Percentiles rank a stretch among this genome's conserved stretches.
Conservation (phyloP, 1,284 basidiomycete species). For the Trametes versicolor region DNA sequence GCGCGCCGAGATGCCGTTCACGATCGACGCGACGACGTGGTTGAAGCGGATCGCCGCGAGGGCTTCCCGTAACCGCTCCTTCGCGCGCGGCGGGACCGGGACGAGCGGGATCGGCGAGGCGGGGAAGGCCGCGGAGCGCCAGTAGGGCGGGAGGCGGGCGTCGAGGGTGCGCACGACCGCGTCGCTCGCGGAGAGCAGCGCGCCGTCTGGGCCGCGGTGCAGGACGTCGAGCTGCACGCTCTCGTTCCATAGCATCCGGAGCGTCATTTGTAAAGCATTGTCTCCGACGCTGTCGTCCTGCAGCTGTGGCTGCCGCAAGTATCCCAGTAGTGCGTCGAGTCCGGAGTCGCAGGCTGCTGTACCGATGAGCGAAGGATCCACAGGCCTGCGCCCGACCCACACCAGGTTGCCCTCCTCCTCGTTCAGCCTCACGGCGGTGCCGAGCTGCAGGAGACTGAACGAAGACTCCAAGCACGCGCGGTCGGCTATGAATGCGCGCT, state of each 20-base stretch:
- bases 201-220: constrained; percentile 12
- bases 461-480: constrained; percentile 18
- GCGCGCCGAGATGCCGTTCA: constrained; percentile 68
- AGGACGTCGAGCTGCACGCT: constrained; percentile 1
- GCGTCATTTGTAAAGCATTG: background rate
- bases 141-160: constrained; percentile 61
- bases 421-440: constrained; percentile 9
- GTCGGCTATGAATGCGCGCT: constrained; percentile 28
- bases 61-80: constrained; percentile 58
- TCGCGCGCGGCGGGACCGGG: constrained; percentile 61
- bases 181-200: constrained; percentile 13
- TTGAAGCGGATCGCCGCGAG: constrained; percentile 63
- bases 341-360: constrained; percentile 5
- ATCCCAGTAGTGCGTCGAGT: constrained; percentile 2
- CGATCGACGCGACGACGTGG: constrained; percentile 66
- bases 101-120: constrained; percentile 53
- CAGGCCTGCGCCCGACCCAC: constrained; percentile 14
- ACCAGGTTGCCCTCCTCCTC: constrained; percentile 11
- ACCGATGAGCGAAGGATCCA: constrained; percentile 5
- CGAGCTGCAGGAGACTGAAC: constrained; percentile 22
- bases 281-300: background rate
- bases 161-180: constrained; percentile 7
- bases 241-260: background rate
- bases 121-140: constrained; percentile 66
- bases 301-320: background rate